A percentile compares a stretch with the other conserved stretches of the same genome.
phyloP scores from a whole-genome alignment of 208 protist species.

The Angomonas deanei region DNA sequence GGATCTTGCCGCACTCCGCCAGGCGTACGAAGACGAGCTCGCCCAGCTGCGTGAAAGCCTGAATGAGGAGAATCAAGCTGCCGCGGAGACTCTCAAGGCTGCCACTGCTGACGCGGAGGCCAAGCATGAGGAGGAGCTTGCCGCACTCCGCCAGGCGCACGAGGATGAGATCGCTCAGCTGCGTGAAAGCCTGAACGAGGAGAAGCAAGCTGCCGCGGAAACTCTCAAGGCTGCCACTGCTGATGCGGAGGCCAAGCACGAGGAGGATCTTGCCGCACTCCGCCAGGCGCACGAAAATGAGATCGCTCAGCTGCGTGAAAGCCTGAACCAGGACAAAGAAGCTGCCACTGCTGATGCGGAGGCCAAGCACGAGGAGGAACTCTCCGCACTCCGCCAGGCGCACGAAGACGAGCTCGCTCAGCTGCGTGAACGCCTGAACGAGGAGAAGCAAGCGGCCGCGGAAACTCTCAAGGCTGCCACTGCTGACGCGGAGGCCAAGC shows the following conservation, averaged over 20 bases:
- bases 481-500: not conserved
- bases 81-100: not conserved
- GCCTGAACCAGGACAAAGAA: conserved; percentile 5
- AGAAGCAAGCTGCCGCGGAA: not conserved
- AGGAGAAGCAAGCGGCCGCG: conserved; percentile 2
- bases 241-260: not conserved
- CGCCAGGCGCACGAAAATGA: not conserved
- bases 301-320: not conserved
- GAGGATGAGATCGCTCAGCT: not conserved
- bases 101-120: not conserved
- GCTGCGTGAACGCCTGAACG: not conserved
- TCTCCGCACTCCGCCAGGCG: not conserved
- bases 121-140: not conserved
- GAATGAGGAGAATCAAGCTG: not conserved
- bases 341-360: not conserved
- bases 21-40: too few species aligned
- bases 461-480: not conserved
- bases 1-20: not conserved
- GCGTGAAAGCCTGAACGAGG: not conserved
- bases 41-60: not conserved
- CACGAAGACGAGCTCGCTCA: not conserved
- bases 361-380: not conserved
- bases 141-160: not conserved
- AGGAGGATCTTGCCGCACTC: not conserved
- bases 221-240: not conserved